Percentiles rank a stretch among this genome's conserved stretches.
These are phyloP conservation scores for Scenedesmus sp. DNA, from an alignment of 163 green algal genomes.

Conservation along the genomic window DNA sequence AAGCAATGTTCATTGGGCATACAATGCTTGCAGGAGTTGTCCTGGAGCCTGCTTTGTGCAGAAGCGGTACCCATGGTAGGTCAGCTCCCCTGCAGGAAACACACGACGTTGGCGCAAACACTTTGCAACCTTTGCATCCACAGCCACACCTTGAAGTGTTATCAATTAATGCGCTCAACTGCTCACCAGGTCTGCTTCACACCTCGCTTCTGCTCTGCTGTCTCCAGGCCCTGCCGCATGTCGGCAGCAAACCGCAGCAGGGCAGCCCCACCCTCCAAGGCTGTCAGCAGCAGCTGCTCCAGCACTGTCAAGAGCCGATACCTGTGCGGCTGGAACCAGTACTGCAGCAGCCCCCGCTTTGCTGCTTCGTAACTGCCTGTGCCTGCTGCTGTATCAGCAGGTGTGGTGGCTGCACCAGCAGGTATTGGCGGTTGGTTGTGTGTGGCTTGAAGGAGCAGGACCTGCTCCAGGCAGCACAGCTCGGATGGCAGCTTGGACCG, in stretches of 20 bases:
- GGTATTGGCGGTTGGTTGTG: slow-evolving; percentile 29
- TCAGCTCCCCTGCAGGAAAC: neutral
- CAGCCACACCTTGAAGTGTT: neutral
- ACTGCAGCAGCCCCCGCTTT: slow-evolving; percentile 26
- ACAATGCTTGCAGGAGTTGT: too few species aligned
- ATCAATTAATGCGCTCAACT: neutral
- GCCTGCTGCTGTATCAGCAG: neutral
- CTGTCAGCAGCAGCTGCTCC: slow-evolving; percentile 45
- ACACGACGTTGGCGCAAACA: too few species aligned
- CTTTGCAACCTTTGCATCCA: neutral
- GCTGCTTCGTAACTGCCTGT: neutral
- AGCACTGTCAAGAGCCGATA: slow-evolving; percentile 13
- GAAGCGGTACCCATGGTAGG: too few species aligned
- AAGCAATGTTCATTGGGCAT: neutral
- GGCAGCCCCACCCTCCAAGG: neutral
- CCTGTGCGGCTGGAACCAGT: slow-evolving; percentile 36
- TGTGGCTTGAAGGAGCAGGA: slow-evolving; percentile 45
- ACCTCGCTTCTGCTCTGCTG: neutral
- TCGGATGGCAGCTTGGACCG: slow-evolving; percentile 29
- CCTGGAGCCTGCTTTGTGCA: too few species aligned
- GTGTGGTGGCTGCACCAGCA: too few species aligned
- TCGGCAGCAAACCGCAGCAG: slow-evolving; percentile 17
- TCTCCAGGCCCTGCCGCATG: neutral
- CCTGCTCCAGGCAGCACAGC: slow-evolving; percentile 15
- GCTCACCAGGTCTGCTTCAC: slow-evolving; percentile 17